These are phyloP conservation scores for Dactylis glomerata DNA, from an alignment of 176 grass and related monocot species.

Conservation along the genomic window DNA sequence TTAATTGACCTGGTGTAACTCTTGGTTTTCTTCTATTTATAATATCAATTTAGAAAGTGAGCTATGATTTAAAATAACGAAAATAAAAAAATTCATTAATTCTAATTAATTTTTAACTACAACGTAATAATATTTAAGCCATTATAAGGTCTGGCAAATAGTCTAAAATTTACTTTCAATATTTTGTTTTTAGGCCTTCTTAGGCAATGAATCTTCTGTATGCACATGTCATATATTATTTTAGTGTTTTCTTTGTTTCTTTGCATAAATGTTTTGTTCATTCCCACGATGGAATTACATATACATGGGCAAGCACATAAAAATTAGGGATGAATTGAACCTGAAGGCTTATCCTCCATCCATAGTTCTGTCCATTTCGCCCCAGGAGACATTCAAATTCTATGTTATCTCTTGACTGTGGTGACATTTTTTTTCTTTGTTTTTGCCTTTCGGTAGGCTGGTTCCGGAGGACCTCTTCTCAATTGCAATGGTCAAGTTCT, in stretches of 20 bases:
- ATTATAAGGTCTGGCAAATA: background rate
- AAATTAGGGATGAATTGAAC: background rate
- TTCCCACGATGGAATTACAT: background rate
- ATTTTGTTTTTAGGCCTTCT: background rate
- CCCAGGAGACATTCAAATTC: background rate
- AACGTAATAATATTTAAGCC: too few relatives aligned
- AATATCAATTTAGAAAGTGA: too few relatives aligned
- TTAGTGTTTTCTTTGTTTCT: background rate
- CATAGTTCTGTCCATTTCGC: too few relatives aligned
- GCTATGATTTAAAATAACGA: too few relatives aligned
- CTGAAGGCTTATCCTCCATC: too few relatives aligned
- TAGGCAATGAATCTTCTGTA: background rate
- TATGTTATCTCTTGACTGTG: too few relatives aligned
- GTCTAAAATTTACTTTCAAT: background rate
- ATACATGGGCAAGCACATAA: background rate
- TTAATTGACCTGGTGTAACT: too few relatives aligned
- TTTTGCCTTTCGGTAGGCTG: background rate
- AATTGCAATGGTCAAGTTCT: constrained; percentile 4
- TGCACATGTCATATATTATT: background rate
- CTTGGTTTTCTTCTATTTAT: too few relatives aligned
- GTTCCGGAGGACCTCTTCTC: constrained; percentile 10
- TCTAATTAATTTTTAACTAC: too few relatives aligned
- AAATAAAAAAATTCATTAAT: too few relatives aligned
- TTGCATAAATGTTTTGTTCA: background rate
- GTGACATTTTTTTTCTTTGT: background rate